phyloP scores from a whole-genome alignment of 495 filamentous ascomycete species.

The Mytilinidion resinicola region DNA sequence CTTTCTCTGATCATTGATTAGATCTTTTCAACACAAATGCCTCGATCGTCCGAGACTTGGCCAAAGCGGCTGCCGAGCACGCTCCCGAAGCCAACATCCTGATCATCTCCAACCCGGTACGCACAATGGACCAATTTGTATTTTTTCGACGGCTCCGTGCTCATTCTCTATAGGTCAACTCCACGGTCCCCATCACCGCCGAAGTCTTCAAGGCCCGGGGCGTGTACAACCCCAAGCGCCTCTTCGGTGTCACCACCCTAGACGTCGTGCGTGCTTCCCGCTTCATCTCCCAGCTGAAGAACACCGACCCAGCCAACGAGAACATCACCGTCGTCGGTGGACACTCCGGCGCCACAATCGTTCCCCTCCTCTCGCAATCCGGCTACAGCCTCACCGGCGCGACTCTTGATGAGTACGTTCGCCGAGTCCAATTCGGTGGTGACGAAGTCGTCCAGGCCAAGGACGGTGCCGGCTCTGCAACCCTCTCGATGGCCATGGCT shows the following conservation, averaged over 20 bases:
- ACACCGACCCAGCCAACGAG: constrained; percentile 82
- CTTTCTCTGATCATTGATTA: constrained; percentile 23
- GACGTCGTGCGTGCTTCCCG: constrained; percentile 96
- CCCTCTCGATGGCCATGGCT: constrained; percentile 98
- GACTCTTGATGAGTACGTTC: constrained; percentile 68
- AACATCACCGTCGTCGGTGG: constrained; percentile 93
- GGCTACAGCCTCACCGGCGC: constrained; percentile 73
- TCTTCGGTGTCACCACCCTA: constrained; percentile 99
- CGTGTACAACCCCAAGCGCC: constrained; percentile 96
- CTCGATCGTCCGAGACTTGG: constrained; percentile 96
- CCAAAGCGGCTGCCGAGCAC: constrained; percentile 87
- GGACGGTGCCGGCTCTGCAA: constrained; percentile 95
- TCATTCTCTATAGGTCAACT: constrained; percentile 61
- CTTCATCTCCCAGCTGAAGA: constrained; percentile 91
- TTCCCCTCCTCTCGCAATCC: constrained; percentile 93
- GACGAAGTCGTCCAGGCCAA: constrained; percentile 99
- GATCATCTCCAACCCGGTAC: constrained; percentile 92
- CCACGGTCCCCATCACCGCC: constrained; percentile 92
- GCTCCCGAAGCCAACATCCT: constrained; percentile 91
- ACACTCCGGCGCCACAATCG: constrained; percentile 96
- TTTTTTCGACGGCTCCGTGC: neutral
- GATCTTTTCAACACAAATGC: constrained; percentile 99
- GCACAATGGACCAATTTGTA: constrained; percentile 13
- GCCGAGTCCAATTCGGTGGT: constrained; percentile 98
- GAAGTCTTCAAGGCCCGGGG: constrained; percentile 91